These are phyloP conservation scores for Punctularia strigosozonata DNA, from an alignment of 768 basidiomycete genomes.

Conservation along the genomic window DNA sequence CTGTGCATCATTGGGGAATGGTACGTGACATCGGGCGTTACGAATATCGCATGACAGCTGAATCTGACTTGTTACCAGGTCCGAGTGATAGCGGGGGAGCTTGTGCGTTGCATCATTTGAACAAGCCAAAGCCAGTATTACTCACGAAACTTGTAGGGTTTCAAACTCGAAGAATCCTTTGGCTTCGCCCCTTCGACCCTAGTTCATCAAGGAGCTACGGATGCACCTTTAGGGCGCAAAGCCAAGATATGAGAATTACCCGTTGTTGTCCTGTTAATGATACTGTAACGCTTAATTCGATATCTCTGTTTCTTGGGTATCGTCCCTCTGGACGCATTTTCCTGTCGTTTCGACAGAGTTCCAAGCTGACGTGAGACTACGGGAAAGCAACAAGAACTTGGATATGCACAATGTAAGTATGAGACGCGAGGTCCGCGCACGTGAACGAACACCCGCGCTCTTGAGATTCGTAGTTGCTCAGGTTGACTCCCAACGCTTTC, in stretches of 20 bases:
- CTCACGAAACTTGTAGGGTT: conserved; percentile 31
- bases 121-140: neutral
- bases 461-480: too few species aligned
- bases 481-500: too few species aligned
- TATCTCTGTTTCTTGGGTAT: too few species aligned
- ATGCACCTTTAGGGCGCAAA: conserved; percentile 51
- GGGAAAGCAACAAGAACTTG: too few species aligned
- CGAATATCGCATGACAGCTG: conserved; percentile 4
- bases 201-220: conserved; percentile 60
- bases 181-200: conserved; percentile 83
- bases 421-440: too few species aligned
- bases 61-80: conserved; percentile 32
- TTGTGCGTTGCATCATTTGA: conserved; percentile 32
- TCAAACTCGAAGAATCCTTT: conserved; percentile 62
- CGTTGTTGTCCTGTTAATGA: too few species aligned
- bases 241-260: conserved; percentile 40
- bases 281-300: too few species aligned
- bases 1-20: conserved; percentile 90
- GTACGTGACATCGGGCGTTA: conserved; percentile 25
- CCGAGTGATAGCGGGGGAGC: conserved; percentile 74
- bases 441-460: too few species aligned
- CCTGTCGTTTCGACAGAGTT: too few species aligned
- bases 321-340: too few species aligned
- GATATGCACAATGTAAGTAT: too few species aligned
- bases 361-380: too few species aligned